Evolutionary conservation across 129 eudicot species (phyloP), one percentile per base, ranked within the genome.

Genomic region (Chrysanthemum seticuspe): DNA sequence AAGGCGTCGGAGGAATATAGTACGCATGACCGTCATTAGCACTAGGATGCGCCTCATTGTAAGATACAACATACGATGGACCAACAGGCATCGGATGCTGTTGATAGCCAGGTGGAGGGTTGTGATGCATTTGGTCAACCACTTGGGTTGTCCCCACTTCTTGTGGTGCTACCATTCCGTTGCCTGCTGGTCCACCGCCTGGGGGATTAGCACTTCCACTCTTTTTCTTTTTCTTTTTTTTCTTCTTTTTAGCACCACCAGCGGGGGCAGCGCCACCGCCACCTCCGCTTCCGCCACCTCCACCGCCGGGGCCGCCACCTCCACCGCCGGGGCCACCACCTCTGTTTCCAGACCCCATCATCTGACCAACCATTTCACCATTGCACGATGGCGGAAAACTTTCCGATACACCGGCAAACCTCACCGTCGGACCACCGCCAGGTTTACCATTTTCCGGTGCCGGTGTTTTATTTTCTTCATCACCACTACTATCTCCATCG

Each of bases 1-100:
- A 79, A 45, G 93, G 86, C 8, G 84, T 57, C 1, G 89, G 78
- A 68, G 91, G 84, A 58, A 80, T 51, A 27, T 89, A 83, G 36
- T 86, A 84, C 5, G 82, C 74, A 11, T 88, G 87, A 65, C 83
- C 96, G 60, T 69, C 80, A 21, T 12, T 60, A 11, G 15, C 80
- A 5, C 71, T 85, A 4, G 90, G 92, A 15, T 81, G 76, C 48
- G 83, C 76, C 56, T 92, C 86, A 79, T 72, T 87, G 86, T 89
- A 93, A 48, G 87, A 76, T 80, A 89, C 68, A 65, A 77, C 86
- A 19, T 85, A 83, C 11, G 78, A 69, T 31, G 82, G 83, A 56
- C 78, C 74, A 48, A 70, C 76, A 47, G 86, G 82, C 74, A 77
- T 71, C 36, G 82, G 80, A 68, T 73, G 64, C 65, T 74, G 68